A percentile compares a stretch with the other conserved stretches of the same genome.
phyloP scores from a whole-genome alignment of 257 asterid species.

The Solanum sitiens region DNA sequence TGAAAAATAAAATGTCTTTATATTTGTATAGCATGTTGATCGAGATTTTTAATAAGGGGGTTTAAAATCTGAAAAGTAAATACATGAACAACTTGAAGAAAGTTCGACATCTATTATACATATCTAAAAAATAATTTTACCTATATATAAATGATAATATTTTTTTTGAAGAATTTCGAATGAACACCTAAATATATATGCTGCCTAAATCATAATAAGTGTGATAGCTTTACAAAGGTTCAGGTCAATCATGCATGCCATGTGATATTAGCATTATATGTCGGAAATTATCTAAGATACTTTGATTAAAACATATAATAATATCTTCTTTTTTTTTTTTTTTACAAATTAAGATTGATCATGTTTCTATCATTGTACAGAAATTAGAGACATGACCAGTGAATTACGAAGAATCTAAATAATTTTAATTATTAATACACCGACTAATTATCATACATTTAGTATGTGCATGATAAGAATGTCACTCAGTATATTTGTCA shows the following conservation, averaged over 20 bases:
- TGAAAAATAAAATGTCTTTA: not conserved
- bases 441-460: not conserved
- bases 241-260: not conserved
- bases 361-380: not conserved
- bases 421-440: not conserved
- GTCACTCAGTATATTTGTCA: not conserved
- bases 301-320: not conserved
- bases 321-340: not conserved
- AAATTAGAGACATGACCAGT: not conserved
- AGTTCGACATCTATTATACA: too few species aligned
- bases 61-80: too few species aligned
- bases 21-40: not conserved
- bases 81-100: rapidly evolving
- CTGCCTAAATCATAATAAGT: too few species aligned
- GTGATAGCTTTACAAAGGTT: not conserved
- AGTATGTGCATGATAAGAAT: not conserved
- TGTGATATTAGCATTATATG: not conserved
- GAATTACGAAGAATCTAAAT: not conserved
- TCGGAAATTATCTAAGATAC: not conserved
- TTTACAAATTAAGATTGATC: not conserved
- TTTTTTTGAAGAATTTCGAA: too few species aligned
- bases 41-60: too few species aligned
- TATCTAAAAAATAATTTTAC: too few species aligned
- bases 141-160: too few species aligned
- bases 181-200: too few species aligned